Evolutionary conservation across 2,329 filamentous ascomycete genomes (phyloP), one percentile per base, ranked within the genome.

Genomic region (Cercospora citrullina): DNA sequence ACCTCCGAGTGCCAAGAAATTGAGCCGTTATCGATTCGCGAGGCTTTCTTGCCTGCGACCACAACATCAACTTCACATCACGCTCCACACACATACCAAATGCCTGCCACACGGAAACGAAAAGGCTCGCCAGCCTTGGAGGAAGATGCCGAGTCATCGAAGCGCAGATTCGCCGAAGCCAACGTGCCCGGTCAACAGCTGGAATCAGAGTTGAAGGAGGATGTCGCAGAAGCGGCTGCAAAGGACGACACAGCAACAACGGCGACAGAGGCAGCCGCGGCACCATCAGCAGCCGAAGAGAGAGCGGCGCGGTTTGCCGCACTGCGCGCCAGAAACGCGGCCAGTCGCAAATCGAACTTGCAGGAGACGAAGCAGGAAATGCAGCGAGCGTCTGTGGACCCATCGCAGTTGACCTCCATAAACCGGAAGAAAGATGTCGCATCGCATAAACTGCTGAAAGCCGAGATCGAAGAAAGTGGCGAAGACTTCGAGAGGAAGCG

Each of bases 401-500:
- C 93, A 5, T 87, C 86, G 3, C 87, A 94, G 69, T 87, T 97
- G 60, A 88, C 88, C 1, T 87, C 91, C 1, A 83, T 98, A n/a
- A 89, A 91, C 71, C 91, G 94, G 70, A 93, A 93, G 76, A 91
- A 93, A 75, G 94, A 92, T 65, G 89, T 95, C 72, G 94, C 95
- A 21, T 89, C 91, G 5, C 93, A 97, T 79, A 99, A 98, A 77
- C 87, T 99, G 0, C 86, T 97, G 53, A 97, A 97, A 83, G 92
- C 93, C 4, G 93, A 97, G 75, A 90, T 93, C 1, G 92, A 94
- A 79, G 92, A 92, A 18, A 84, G 86, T 0, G 93, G 93, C 36
- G 93, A 92, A 65, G 95, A 98, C 79, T 99, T 98, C 77, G 95
- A 99, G 84, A 91, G 95, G 73, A 97, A 98, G 82, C 90, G 95